Percentiles rank a stretch among this genome's conserved stretches.
Conservation (phyloP, 1,139 yeast genomes). For the Hansenula lynferdii region DNA sequence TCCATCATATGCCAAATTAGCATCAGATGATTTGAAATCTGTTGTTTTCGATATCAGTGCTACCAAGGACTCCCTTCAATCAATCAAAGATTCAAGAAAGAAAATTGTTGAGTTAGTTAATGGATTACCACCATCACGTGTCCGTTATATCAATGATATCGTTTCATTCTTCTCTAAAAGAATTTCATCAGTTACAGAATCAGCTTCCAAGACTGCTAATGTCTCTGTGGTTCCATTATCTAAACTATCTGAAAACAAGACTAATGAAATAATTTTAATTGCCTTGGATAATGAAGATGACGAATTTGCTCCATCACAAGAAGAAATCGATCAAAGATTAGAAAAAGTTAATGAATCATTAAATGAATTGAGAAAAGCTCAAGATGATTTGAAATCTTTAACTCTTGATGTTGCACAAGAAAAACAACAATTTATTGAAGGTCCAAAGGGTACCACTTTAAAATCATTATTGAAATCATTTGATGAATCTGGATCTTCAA, state of each 20-base stretch:
- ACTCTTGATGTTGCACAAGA: slow-evolving; percentile 47
- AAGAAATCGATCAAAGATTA: slow-evolving; percentile 42
- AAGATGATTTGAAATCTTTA: slow-evolving; percentile 47
- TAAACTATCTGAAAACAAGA: slow-evolving; percentile 30
- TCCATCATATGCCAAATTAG: slow-evolving; percentile 43
- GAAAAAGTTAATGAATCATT: slow-evolving; percentile 45
- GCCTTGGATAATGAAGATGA: slow-evolving; percentile 44
- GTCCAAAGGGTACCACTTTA: slow-evolving; percentile 55
- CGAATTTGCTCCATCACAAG: slow-evolving; percentile 48
- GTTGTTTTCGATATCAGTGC: slow-evolving; percentile 43
- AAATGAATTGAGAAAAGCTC: slow-evolving; percentile 53
- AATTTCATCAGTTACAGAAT: slow-evolving; percentile 35
- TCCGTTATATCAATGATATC: slow-evolving; percentile 57
- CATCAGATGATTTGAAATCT: slow-evolving; percentile 23
- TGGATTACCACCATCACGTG: slow-evolving; percentile 61
- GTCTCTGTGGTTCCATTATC: slow-evolving; percentile 56
- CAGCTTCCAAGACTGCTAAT: slow-evolving; percentile 42
- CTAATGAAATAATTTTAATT: slow-evolving; percentile 37
- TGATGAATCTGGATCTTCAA: slow-evolving; percentile 23
- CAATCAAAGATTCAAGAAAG: slow-evolving; percentile 53
- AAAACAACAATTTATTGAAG: slow-evolving; percentile 55
- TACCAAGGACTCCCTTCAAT: slow-evolving; percentile 32
- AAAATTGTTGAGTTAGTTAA: slow-evolving; percentile 71
- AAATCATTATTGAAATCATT: slow-evolving; percentile 40
- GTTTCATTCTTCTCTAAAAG: slow-evolving; percentile 61